phyloP scores from a whole-genome alignment of 805 yeast genomes.

The Schizosaccharomyces octosporus region DNA sequence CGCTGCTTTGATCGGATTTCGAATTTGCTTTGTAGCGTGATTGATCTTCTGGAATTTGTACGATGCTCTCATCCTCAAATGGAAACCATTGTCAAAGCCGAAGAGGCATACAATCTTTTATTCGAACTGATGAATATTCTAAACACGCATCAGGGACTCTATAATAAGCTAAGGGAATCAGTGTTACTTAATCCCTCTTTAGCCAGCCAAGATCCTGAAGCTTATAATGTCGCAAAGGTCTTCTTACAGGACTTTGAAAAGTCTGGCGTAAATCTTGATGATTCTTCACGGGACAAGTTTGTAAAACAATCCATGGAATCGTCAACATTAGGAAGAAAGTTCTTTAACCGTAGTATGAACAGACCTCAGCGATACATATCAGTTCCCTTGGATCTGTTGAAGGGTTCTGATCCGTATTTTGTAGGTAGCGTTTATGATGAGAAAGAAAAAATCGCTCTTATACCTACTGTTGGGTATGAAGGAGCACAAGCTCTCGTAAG shows the following conservation, averaged over 20 bases:
- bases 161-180: constrained; percentile 22
- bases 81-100: constrained; percentile 54
- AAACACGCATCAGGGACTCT: constrained; percentile 60
- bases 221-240: constrained; percentile 55
- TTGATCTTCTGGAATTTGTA: constrained; percentile 80
- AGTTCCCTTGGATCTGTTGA: constrained; percentile 3
- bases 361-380: background rate
- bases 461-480: constrained; percentile 26
- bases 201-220: constrained; percentile 29
- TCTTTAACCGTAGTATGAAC: background rate
- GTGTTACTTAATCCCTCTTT: constrained; percentile 24
- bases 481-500: constrained; percentile 41
- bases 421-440: background rate
- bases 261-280: constrained; percentile 64
- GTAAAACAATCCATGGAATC: background rate
- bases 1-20: constrained; percentile 56
- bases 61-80: constrained; percentile 58
- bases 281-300: constrained; percentile 9
- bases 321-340: background rate
- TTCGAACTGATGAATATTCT: constrained; percentile 82
- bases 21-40: constrained; percentile 73
- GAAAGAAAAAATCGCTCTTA: constrained; percentile 4
- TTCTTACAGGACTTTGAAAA: constrained; percentile 66
- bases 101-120: constrained; percentile 63
- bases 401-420: background rate